A percentile compares a stretch with the other conserved stretches of the same genome.
These are phyloP conservation scores for Phytophthora cryptogea DNA, from an alignment of 352 stramenopile species.

Conservation along the genomic window DNA sequence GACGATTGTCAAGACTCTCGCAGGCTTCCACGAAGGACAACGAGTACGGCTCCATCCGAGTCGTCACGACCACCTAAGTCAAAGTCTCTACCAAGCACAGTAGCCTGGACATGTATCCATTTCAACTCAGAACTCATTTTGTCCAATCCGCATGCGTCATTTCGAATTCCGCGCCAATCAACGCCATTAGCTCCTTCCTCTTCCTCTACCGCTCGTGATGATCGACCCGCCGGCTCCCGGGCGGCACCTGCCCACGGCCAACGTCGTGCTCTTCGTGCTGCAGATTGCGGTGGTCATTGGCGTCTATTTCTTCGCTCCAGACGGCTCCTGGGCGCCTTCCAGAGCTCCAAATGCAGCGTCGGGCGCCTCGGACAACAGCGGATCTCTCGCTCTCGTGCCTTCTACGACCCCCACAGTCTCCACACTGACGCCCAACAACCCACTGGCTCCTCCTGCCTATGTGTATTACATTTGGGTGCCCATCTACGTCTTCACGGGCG, in stretches of 20 bases:
- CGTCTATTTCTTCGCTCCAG: constrained; percentile 38
- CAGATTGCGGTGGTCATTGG: constrained; percentile 29
- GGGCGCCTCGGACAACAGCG: constrained; percentile 31
- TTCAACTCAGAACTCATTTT: constrained; percentile 28
- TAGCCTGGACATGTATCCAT: constrained; percentile 11
- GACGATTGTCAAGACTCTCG: constrained; percentile 28
- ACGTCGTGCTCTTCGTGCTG: constrained; percentile 38
- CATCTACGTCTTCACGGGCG: constrained; percentile 52
- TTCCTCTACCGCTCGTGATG: constrained; percentile 13
- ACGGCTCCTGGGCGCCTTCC: constrained; percentile 33
- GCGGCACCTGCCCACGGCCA: constrained; percentile 32
- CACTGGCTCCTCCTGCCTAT: constrained; percentile 50
- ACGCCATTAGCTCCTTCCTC: constrained; percentile 8
- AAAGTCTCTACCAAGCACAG: neutral
- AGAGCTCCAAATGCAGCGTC: constrained; percentile 5
- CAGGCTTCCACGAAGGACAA: constrained; percentile 26
- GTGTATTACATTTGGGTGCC: constrained; percentile 59
- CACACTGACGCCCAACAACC: constrained; percentile 36
- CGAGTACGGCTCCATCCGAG: constrained; percentile 37
- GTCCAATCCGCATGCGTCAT: constrained; percentile 12
- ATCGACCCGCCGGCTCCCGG: constrained; percentile 27
- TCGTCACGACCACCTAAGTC: constrained; percentile 19
- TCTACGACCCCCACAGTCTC: constrained; percentile 20
- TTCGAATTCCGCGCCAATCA: constrained; percentile 28
- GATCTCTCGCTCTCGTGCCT: constrained; percentile 19